Percentiles rank a stretch among this genome's conserved stretches.
Conservation (phyloP, 2,329 filamentous ascomycete genomes). For the Teratosphaeria pseudoeucalypti region DNA sequence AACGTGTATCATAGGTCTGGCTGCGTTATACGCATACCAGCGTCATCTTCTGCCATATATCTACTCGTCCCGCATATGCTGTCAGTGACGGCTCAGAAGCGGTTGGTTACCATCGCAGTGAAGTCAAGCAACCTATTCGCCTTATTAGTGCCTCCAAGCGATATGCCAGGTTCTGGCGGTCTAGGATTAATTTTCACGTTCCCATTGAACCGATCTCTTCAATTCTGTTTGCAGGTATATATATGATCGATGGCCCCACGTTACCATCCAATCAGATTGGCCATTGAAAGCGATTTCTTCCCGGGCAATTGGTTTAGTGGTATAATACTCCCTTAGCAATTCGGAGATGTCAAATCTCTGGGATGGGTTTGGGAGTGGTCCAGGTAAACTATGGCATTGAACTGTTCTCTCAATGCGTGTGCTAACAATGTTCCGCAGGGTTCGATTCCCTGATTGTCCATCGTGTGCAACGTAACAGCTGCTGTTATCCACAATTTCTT, state of each 20-base stretch:
- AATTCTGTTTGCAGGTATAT: too few relatives aligned
- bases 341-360: too few relatives aligned
- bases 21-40: neutral
- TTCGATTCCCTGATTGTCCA: neutral
- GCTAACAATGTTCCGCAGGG: neutral
- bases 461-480: neutral
- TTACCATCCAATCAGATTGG: neutral
- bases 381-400: neutral
- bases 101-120: too few relatives aligned
- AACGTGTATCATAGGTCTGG: conserved; percentile 2
- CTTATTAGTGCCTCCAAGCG: neutral
- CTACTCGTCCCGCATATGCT: neutral
- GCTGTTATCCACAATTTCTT: too few relatives aligned
- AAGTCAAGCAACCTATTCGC: too few relatives aligned
- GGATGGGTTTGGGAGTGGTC: neutral
- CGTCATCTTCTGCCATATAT: neutral
- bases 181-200: too few relatives aligned
- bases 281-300: neutral
- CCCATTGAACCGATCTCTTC: too few relatives aligned
- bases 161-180: neutral
- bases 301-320: conserved; percentile 4
- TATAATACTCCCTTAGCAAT: neutral
- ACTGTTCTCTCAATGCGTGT: too few relatives aligned
- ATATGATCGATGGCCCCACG: too few relatives aligned
- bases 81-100: too few relatives aligned